A percentile compares a stretch with the other conserved stretches of the same genome.
Evolutionary conservation across 345 rosid genomes (phyloP).

Genomic region (Eucalyptus coolabah): DNA sequence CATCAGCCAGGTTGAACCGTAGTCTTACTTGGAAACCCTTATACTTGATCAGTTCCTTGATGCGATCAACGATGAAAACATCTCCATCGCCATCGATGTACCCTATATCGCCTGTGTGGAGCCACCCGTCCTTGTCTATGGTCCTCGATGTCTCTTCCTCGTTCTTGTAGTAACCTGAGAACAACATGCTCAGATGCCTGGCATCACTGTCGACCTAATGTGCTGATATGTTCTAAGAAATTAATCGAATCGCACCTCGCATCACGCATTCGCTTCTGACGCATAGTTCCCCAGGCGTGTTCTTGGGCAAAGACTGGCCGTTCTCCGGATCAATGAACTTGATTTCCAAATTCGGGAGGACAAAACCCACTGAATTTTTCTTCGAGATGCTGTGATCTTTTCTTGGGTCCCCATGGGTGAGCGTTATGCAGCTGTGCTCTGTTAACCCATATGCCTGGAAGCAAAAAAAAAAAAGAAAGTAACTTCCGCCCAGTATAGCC

Average conservation of each 20-base stretch:
- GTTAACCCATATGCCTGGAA: slow-evolving; percentile 89
- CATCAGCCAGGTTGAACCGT: neutral
- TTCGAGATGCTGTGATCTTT: slow-evolving; percentile 43
- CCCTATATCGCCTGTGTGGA: slow-evolving; percentile 86
- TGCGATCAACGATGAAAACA: slow-evolving; percentile 83
- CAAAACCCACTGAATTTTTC: slow-evolving; percentile 81
- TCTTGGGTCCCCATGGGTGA: slow-evolving; percentile 58
- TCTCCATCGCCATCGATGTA: slow-evolving; percentile 90
- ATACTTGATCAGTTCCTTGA: slow-evolving; percentile 88
- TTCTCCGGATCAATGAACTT: slow-evolving; percentile 86
- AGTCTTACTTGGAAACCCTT: slow-evolving; percentile 83
- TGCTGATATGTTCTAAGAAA: neutral
- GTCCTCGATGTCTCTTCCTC: slow-evolving; percentile 70
- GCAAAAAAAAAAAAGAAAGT: neutral
- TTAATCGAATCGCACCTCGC: slow-evolving; percentile 34
- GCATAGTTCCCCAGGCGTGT: slow-evolving; percentile 76
- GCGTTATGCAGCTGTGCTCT: slow-evolving; percentile 94
- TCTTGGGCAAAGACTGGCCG: slow-evolving; percentile 49
- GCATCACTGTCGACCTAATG: neutral
- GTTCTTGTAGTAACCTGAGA: slow-evolving; percentile 55
- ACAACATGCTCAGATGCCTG: neutral
- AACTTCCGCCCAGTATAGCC: neutral
- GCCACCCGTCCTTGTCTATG: slow-evolving; percentile 77
- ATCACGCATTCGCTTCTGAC: slow-evolving; percentile 88
- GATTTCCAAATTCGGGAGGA: slow-evolving; percentile 77